phyloP scores from a whole-genome alignment of 805 yeast genomes.

The Brettanomyces nanus region DNA sequence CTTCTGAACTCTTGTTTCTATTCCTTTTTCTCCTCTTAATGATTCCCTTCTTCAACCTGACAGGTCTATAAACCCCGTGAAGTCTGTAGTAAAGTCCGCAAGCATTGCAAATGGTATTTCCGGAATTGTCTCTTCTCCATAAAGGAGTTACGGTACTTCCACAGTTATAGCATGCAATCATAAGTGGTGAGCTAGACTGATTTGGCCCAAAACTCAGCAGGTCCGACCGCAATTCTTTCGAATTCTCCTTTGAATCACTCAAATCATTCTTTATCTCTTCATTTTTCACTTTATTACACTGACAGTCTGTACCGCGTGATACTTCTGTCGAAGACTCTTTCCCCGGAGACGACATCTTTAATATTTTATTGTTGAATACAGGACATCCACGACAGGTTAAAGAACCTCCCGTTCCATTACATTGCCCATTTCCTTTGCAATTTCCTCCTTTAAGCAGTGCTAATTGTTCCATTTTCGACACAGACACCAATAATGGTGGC shows the following conservation, averaged over 20 bases:
- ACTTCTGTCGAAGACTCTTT: too few relatives aligned
- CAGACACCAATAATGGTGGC: constrained; percentile 41
- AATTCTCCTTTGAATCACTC: not conserved
- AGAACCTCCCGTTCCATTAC: constrained; percentile 85
- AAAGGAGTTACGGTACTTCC: constrained; percentile 80
- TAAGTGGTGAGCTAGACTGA: constrained; percentile 23
- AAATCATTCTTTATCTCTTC: constrained; percentile 3
- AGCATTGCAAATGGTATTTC: constrained; percentile 83
- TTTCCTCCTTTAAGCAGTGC: constrained; percentile 32
- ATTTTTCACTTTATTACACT: constrained; percentile 4
- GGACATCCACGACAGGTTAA: constrained; percentile 79
- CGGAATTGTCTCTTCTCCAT: constrained; percentile 81
- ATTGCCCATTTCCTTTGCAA: constrained; percentile 69
- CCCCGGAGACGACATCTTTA: not conserved
- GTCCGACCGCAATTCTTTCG: not conserved
- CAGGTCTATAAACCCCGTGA: constrained; percentile 53
- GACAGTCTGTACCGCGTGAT: too few relatives aligned
- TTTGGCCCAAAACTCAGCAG: not conserved
- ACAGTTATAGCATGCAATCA: constrained; percentile 77
- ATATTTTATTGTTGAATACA: constrained; percentile 63
- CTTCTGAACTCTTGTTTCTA: too few relatives aligned
- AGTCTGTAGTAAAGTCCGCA: constrained; percentile 85
- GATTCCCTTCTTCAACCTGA: constrained; percentile 60
- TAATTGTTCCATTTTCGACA: constrained; percentile 25
- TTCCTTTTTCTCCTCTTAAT: constrained; percentile 68